Evolutionary conservation across 2,329 filamentous ascomycete species (phyloP).

Genomic region (Diaporthe vexans): DNA sequence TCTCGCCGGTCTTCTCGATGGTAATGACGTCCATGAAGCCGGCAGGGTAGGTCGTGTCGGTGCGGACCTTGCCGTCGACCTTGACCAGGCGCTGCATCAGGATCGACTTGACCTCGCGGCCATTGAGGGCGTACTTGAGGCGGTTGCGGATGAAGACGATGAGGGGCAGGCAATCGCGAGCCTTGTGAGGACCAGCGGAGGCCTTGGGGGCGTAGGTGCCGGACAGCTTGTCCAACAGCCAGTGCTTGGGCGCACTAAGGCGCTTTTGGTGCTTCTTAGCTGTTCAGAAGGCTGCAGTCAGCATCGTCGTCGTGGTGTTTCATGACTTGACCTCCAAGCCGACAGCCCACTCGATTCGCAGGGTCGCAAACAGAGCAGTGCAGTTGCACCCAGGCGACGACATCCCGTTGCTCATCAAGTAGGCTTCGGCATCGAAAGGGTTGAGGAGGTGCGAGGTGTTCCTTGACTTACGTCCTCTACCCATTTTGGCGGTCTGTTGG

Average conservation of each 20-base stretch:
- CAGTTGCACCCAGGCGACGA: neutral
- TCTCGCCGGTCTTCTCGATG: slow-evolving; percentile 99
- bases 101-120: slow-evolving; percentile 96
- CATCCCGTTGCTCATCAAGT: neutral
- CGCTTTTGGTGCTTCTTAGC: slow-evolving; percentile 99
- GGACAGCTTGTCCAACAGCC: slow-evolving; percentile 99
- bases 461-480: slow-evolving; percentile 43
- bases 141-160: slow-evolving; percentile 98
- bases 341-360: neutral
- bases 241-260: slow-evolving; percentile 98
- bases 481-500: slow-evolving; percentile 42
- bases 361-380: slow-evolving; percentile 1
- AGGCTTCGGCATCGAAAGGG: slow-evolving; percentile 2
- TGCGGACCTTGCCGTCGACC: slow-evolving; percentile 99
- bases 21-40: slow-evolving; percentile 99
- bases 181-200: slow-evolving; percentile 95
- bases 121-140: slow-evolving; percentile 99
- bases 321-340: slow-evolving; percentile 8
- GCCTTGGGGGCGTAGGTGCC: slow-evolving; percentile 84
- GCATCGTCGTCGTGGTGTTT: slow-evolving; percentile 10
- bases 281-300: slow-evolving; percentile 35
- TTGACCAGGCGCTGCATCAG: slow-evolving; percentile 99
- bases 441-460: neutral
- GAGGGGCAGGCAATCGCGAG: slow-evolving; percentile 97
- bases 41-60: slow-evolving; percentile 95